These are phyloP conservation scores for Penicillium lividum DNA, from an alignment of 495 filamentous ascomycete species.

Conservation along the genomic window DNA sequence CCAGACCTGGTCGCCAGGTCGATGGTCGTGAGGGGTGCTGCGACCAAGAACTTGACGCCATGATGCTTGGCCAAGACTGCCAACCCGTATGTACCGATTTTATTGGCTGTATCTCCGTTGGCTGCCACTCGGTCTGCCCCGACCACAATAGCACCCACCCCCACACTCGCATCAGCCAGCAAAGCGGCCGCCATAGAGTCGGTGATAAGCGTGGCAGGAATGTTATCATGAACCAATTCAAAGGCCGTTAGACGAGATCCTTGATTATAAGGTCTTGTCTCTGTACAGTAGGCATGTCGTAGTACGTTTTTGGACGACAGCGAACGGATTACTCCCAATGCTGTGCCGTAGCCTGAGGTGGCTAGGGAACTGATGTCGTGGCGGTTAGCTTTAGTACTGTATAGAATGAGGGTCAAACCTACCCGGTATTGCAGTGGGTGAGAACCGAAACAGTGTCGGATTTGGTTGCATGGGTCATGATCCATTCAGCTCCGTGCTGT, in stretches of 20 bases:
- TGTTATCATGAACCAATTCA: constrained; percentile 88
- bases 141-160: constrained; percentile 84
- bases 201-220: constrained; percentile 91
- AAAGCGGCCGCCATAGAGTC: constrained; percentile 95
- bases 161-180: constrained; percentile 58
- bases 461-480: constrained; percentile 52
- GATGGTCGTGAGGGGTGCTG: constrained; percentile 91
- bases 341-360: constrained; percentile 94
- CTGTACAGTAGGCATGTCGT: constrained; percentile 87
- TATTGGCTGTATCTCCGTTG: constrained; percentile 98
- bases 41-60: constrained; percentile 90
- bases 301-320: constrained; percentile 64
- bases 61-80: constrained; percentile 85
- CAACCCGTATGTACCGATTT: constrained; percentile 93
- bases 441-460: constrained; percentile 64
- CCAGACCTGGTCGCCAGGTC: constrained; percentile 79
- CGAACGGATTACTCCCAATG: constrained; percentile 89
- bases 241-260: constrained; percentile 93
- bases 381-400: constrained; percentile 8
- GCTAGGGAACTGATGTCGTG: constrained; percentile 69
- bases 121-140: constrained; percentile 93
- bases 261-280: constrained; percentile 97
- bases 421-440: constrained; percentile 98
- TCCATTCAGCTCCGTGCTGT: constrained; percentile 79
- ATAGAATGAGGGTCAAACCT: constrained; percentile 27